A percentile compares a stretch with the other conserved stretches of the same genome.
Conservation (phyloP, 2,329 filamentous ascomycete species). For the Colletotrichum lupini region DNA sequence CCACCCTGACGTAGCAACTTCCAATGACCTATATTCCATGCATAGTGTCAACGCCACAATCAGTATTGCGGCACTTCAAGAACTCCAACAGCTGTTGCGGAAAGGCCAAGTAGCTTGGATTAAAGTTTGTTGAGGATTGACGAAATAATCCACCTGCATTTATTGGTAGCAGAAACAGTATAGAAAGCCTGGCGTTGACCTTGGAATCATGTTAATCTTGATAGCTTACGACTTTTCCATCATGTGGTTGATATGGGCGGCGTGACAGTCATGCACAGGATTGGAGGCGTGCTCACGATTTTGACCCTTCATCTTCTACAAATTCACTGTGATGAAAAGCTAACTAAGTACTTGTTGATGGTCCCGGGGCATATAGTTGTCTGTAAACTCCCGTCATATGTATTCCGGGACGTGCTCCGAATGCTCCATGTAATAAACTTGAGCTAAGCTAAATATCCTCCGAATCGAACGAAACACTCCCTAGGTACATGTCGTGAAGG, state of each 20-base stretch:
- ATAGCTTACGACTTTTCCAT: too few relatives aligned
- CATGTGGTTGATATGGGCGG: too few relatives aligned
- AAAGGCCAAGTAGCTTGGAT: background rate
- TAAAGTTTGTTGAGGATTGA: too few relatives aligned
- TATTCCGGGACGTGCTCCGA: background rate
- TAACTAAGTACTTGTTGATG: background rate
- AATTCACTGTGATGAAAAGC: too few relatives aligned
- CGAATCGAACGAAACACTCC: background rate
- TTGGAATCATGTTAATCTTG: too few relatives aligned
- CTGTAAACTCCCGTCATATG: background rate
- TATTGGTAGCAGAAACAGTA: too few relatives aligned
- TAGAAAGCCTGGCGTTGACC: too few relatives aligned
- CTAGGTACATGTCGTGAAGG: constrained; percentile 21
- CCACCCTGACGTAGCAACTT: constrained; percentile 50
- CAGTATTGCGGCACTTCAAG: constrained; percentile 42
- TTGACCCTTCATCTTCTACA: too few relatives aligned
- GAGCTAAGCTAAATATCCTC: background rate
- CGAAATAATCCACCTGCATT: too few relatives aligned
- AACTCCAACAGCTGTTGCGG: constrained; percentile 41
- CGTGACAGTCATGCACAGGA: too few relatives aligned
- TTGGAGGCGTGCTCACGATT: too few relatives aligned
- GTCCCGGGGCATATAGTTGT: background rate
- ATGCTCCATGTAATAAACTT: background rate
- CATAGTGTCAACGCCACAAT: constrained; percentile 44
- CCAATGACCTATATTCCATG: constrained; percentile 40